Conservation (phyloP, 164 flowering plant genomes). For the Vitis amurensis region DNA sequence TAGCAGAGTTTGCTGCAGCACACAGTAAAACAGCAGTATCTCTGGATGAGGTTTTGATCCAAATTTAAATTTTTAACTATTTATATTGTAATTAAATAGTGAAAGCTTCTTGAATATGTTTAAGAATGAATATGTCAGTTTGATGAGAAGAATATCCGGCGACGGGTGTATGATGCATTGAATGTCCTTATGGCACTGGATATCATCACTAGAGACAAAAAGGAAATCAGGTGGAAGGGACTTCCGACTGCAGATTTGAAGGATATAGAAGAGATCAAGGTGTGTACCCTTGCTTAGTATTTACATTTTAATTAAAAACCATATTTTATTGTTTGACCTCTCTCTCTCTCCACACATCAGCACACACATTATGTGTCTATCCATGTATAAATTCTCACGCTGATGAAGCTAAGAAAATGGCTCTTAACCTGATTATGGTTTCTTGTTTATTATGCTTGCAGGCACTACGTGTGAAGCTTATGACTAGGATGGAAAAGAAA, state of each 20-base stretch:
- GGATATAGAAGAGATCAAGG: conserved; percentile 36
- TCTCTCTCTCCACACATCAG: neutral
- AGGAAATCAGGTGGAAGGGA: conserved; percentile 48
- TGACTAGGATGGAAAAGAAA: conserved; percentile 31
- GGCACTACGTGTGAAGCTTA: conserved; percentile 21
- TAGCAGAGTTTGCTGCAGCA: conserved; percentile 29
- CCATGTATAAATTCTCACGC: neutral
- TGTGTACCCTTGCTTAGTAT: neutral
- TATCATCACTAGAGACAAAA: conserved; percentile 35
- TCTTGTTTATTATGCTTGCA: conserved; percentile 8
- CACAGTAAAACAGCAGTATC: conserved; percentile 6
- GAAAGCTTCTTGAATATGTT: neutral
- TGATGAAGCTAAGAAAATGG: neutral
- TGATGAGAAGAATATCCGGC: conserved; percentile 44
- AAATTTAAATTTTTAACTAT: neutral
- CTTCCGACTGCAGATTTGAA: conserved; percentile 21
- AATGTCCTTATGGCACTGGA: conserved; percentile 49
- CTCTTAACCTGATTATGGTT: neutral
- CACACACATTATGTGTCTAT: no score
- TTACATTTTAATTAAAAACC: neutral
- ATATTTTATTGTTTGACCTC: neutral
- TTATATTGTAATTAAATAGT: neutral
- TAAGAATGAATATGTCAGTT: conserved; percentile 11
- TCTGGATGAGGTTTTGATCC: conserved; percentile 25
- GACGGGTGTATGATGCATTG: conserved; percentile 46